Evolutionary conservation across 495 filamentous ascomycete species (phyloP), one percentile per base, ranked within the genome.

Genomic region (Neurospora sp.): DNA sequence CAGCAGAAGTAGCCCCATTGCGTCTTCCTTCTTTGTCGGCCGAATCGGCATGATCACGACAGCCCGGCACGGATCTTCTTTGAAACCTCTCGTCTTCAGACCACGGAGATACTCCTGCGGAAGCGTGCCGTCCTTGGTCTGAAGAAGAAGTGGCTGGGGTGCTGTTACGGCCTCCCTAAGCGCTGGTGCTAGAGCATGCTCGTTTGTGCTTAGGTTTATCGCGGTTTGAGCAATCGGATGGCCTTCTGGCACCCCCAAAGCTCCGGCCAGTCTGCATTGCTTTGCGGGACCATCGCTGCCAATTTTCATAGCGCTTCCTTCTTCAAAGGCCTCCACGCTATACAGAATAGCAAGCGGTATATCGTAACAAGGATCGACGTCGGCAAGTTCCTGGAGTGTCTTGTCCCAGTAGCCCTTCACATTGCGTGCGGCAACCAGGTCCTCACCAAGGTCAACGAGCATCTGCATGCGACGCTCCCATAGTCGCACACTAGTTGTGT

Each of bases 11-110:
- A 91, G 86, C 0, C 90, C 90, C 70, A 91, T 81, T 2, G 79
- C 81, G 2, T 83, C 84, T 31, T 86, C 83, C 11, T 86, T 86
- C 39, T 85, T 90, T 8, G 89, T 90, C 1, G 89, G 86, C 73
- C 89, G 87, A 20, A 91, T 87, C 4, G 90, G 87, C 76, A 87
- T 89, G 38, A 90, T 83, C 12, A 91, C 87, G 18, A 86, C 88
- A 11, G 87, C 84, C 14, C 84, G 80, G 74, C 88, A 89, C 0
- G 86, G 80, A 75, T 90, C 89, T 5, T 84, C 86, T 39, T 74
- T 72, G 75, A 89, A 91, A 5, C 89, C 89, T 31, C 89, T 83
- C 84, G 86, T 90, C 41, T 88, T 77, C 39, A 91, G 78, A 3
- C 85, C 88, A 40, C 88, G 80, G 35, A 91, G 82, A 18, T 90